Percentiles rank a stretch among this genome's conserved stretches.
Evolutionary conservation across 2,329 filamentous ascomycete genomes (phyloP).

Genomic region (Arthrinium puccinioides): DNA sequence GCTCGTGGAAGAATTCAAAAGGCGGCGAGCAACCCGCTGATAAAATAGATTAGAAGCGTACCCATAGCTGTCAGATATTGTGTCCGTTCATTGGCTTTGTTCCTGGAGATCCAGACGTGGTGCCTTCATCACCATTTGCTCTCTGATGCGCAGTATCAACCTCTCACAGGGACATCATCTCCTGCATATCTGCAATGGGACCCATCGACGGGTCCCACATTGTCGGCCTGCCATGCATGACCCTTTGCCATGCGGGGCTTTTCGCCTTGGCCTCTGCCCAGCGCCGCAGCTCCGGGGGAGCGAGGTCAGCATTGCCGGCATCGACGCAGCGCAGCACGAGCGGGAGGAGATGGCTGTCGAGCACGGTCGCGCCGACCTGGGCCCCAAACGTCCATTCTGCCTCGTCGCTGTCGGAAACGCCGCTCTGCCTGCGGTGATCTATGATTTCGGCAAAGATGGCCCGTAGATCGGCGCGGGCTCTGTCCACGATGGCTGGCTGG

Average conservation of each 20-base stretch:
- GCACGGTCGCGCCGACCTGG: constrained; percentile 5
- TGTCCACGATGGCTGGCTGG: constrained; percentile 3
- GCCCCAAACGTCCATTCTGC: constrained; percentile 5
- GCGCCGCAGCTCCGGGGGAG: constrained; percentile 6
- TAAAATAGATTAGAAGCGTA: neutral
- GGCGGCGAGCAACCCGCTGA: neutral
- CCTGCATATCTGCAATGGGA: constrained; percentile 6
- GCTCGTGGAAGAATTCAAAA: constrained; percentile 5
- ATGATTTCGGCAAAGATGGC: constrained; percentile 4
- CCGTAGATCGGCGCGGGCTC: constrained; percentile 2
- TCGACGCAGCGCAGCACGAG: constrained; percentile 9
- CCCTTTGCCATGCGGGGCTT: constrained; percentile 6
- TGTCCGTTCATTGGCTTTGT: too few species aligned
- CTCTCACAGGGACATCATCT: constrained; percentile 6
- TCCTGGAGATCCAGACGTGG: too few species aligned
- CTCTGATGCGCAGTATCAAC: too few species aligned
- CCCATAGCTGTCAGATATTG: too few species aligned
- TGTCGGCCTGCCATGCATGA: constrained; percentile 9
- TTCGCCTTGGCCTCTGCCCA: constrained; percentile 4
- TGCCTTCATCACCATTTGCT: too few species aligned
- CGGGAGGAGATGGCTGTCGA: constrained; percentile 8
- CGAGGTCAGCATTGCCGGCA: constrained; percentile 8
- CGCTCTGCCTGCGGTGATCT: constrained; percentile 3
- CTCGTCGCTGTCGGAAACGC: neutral
- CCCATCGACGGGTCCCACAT: constrained; percentile 8